Evolutionary conservation across 2,329 filamentous ascomycete species (phyloP).

Genomic region (Cercospora citrullina): DNA sequence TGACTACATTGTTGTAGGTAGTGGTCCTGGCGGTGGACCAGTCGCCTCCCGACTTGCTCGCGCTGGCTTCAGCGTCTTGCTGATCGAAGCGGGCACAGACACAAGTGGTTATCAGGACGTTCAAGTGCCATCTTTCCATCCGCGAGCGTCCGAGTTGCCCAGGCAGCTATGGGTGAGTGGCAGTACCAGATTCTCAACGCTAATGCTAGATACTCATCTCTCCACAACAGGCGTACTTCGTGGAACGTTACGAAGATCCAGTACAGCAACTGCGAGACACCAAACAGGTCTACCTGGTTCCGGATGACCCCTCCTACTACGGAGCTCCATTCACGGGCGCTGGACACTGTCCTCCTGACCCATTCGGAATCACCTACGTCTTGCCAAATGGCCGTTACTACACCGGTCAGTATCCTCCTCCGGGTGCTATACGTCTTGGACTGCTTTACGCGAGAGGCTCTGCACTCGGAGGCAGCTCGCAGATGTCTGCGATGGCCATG

Average conservation of each 20-base stretch:
- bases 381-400: slow-evolving; percentile 50
- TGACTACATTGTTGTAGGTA: slow-evolving; percentile 64
- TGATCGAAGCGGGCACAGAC: slow-evolving; percentile 62
- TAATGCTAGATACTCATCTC: slow-evolving; percentile 40
- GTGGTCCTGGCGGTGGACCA: slow-evolving; percentile 59
- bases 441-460: slow-evolving; percentile 58
- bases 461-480: slow-evolving; percentile 58
- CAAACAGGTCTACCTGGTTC: slow-evolving; percentile 10
- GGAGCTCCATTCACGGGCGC: slow-evolving; percentile 4
- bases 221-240: slow-evolving; percentile 1
- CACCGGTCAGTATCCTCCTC: slow-evolving; percentile 51
- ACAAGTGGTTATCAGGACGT: slow-evolving; percentile 52
- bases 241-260: slow-evolving; percentile 8
- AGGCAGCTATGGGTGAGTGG: slow-evolving; percentile 14
- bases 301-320: slow-evolving; percentile 6
- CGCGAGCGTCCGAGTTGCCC: slow-evolving; percentile 16
- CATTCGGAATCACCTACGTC: slow-evolving; percentile 40
- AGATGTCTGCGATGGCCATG: slow-evolving; percentile 61
- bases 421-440: slow-evolving; percentile 6
- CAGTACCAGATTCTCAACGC: neutral
- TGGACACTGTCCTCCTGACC: slow-evolving; percentile 9
- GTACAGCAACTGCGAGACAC: slow-evolving; percentile 11
- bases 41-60: slow-evolving; percentile 61
- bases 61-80: slow-evolving; percentile 58
- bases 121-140: slow-evolving; percentile 17